Evolutionary conservation across 768 basidiomycete genomes (phyloP), one percentile per base, ranked within the genome.

Genomic region (Suillus sp.): DNA sequence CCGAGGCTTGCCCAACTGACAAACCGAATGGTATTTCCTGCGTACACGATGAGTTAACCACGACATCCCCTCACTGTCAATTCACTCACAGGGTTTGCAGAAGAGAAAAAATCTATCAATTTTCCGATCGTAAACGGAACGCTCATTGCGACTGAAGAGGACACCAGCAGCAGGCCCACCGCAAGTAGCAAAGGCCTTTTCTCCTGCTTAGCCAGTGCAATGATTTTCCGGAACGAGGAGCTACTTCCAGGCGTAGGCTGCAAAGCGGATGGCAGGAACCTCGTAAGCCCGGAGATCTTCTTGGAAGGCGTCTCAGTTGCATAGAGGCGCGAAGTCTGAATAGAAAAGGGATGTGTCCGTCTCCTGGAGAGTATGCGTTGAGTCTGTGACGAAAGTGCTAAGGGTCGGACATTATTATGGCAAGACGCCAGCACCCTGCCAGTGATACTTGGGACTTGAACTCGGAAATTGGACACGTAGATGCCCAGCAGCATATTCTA

Each of bases 91-190:
- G 88, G 86, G 67, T 84, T 82, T 1, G 83, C 67, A 9, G 88
- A 79, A 0, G 91, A 88, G 76, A 97, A 99, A 78, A 91, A 95
- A 77, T 98, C 96, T 65, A 99, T 97, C 59, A 99, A 80, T 73
- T 88, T 92, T 11, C 96, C 96, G 69, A 98, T 89, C 1, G 95
- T 95, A 68, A 97, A 86, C 0, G 96, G 96, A 14, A 99, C 84
- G 66, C 90, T 91, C 88, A 98, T 91, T 4, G 93, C 92, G 25
- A 99, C 92, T 3, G 90, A 80, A 10, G 94, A 93, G 0, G 95
- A 96, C n/a, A 94, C 82, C 18, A 96, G 74, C 9, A 98, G 81
- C 66, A 96, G 77, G 0, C 90, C 91, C 53, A 95, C 80, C 8
- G 95, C 95, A 48, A 88, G 81, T 0, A 84, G 71, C 10, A 97